A percentile compares a stretch with the other conserved stretches of the same genome.
phyloP scores from a whole-genome alignment of 352 stramenopile genomes.

The Phytophthora fragariaefolia region DNA sequence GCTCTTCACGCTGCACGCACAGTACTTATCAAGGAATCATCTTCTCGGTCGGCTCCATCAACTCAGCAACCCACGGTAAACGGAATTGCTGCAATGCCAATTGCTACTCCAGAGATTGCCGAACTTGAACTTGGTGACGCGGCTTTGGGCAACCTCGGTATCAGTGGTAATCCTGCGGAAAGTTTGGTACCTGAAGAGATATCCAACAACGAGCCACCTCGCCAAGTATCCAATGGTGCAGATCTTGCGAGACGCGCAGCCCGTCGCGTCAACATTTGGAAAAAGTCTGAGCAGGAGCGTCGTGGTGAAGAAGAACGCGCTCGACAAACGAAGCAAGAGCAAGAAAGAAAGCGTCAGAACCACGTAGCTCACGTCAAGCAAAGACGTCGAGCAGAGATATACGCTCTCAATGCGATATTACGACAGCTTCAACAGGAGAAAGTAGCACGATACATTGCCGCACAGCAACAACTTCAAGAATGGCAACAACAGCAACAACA shows the following conservation, averaged over 20 bases:
- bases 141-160: conserved; percentile 4
- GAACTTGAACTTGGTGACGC: conserved; percentile 1
- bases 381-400: conserved; percentile 72
- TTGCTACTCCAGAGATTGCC: background rate
- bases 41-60: background rate
- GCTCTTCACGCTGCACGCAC: conserved; percentile 61
- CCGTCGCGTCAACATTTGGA: conserved; percentile 61
- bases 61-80: conserved; percentile 9
- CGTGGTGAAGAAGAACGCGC: conserved; percentile 54
- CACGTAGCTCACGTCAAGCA: conserved; percentile 52
- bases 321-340: conserved; percentile 48
- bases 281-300: conserved; percentile 62
- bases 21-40: conserved; percentile 11
- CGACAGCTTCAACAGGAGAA: conserved; percentile 73
- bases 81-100: background rate
- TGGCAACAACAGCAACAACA: conserved; percentile 4
- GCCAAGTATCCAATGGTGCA: background rate
- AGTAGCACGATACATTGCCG: conserved; percentile 54
- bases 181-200: background rate
- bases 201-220: conserved; percentile 1
- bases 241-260: conserved; percentile 57
- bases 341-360: conserved; percentile 57
- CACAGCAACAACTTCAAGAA: conserved; percentile 41
- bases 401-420: conserved; percentile 72
- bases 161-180: conserved; percentile 16